Evolutionary conservation across 2,329 filamentous ascomycete species (phyloP), one percentile per base, ranked within the genome.

Genomic region (Cladosporium sp.): DNA sequence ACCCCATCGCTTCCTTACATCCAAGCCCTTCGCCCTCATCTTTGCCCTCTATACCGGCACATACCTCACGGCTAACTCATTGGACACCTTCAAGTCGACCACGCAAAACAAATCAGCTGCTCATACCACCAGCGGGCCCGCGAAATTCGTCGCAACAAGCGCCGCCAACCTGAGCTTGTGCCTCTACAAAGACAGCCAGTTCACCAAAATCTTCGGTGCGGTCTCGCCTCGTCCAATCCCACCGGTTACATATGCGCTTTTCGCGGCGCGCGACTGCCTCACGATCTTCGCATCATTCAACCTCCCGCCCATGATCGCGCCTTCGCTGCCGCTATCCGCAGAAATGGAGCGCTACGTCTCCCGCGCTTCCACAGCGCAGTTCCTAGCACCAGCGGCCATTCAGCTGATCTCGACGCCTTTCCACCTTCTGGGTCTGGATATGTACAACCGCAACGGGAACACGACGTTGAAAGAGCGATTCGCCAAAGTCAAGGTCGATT

Each of bases 231-330:
- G 80, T 57, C 69, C 81, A 67, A 89, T 96, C 0, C 88, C 91
- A 0, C 78, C 87, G 34, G 82, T 89, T 1, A 91, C 89, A 10
- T 95, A 93, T 78, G 81, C 84, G 0, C 86, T 97, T 65, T 97
- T 97, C 82, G 88, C 91, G 3, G 75, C 90, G 64, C 88, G 93
- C 71, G 93, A 97, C 80, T 92, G 89, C 78, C 80, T 96, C 67
- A 97, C 93, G 60, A 93, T 97, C 72, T 96, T 96, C 77, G 92
- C 92, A 5, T 91, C 88, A 14, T 98, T 97, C 84, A 97, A 97
- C 76, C 81, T 97, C 2, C 94, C 94, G 0, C 86, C 91, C 0
- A 74, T 95, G 1, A 82, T 97, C 11, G 91, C 91, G 0, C 92
- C 92, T 0, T 78, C 81, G 6, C 80, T 97, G 23, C 86, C 79